These are phyloP conservation scores for Casuarina equisetifolia DNA, from an alignment of 306 rosid genomes.

Conservation along the genomic window DNA sequence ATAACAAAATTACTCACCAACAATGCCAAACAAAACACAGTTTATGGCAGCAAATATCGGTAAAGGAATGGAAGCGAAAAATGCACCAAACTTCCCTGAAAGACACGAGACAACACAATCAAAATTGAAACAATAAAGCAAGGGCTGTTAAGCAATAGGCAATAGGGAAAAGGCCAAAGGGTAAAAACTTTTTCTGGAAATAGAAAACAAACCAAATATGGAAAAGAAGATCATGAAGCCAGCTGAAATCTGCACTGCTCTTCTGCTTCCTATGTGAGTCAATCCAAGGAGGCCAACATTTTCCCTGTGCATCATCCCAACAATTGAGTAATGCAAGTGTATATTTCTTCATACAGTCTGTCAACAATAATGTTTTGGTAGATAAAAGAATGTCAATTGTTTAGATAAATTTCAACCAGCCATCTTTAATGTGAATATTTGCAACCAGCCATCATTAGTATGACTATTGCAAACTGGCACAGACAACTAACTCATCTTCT, in stretches of 20 bases:
- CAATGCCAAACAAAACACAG: conserved; percentile 82
- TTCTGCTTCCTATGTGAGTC: conserved; percentile 90
- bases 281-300: conserved; percentile 93
- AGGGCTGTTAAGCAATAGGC: neutral
- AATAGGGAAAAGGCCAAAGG: neutral
- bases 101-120: conserved; percentile 22
- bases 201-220: conserved; percentile 69
- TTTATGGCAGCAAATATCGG: conserved; percentile 86
- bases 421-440: neutral
- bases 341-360: neutral
- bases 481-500: neutral
- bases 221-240: conserved; percentile 92
- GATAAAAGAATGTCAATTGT: neutral
- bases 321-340: conserved; percentile 3
- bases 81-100: conserved; percentile 94
- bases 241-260: conserved; percentile 91
- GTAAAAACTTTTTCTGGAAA: neutral
- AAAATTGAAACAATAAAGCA: neutral
- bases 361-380: neutral
- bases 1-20: conserved; percentile 56
- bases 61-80: conserved; percentile 91
- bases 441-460: too few relatives aligned
- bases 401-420: neutral
- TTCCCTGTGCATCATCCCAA: conserved; percentile 57
- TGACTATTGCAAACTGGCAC: neutral